A percentile compares a stretch with the other conserved stretches of the same genome.
Evolutionary conservation across 2,329 filamentous ascomycete genomes (phyloP).

Genomic region (Cytospora chrysosperma): DNA sequence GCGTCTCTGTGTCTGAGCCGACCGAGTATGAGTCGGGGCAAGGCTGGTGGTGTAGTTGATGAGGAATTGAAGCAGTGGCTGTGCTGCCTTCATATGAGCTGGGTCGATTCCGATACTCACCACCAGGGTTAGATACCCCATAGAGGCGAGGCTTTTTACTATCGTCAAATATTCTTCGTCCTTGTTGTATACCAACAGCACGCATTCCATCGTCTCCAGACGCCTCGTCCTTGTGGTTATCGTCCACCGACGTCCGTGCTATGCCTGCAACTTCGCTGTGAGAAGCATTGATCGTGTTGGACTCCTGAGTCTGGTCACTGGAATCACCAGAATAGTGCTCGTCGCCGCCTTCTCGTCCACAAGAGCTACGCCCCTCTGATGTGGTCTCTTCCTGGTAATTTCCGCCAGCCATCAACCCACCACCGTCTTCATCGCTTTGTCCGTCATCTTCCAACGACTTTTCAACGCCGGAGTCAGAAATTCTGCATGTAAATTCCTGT

Average conservation of each 20-base stretch:
- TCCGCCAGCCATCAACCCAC: neutral
- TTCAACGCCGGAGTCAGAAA: neutral
- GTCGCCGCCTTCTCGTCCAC: neutral
- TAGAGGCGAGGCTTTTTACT: neutral
- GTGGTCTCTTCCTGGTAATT: neutral
- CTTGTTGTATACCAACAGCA: neutral
- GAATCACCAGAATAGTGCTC: no score
- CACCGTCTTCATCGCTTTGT: neutral
- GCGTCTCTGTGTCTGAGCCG: neutral
- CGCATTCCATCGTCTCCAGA: neutral
- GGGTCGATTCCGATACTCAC: no score
- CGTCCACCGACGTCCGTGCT: no score
- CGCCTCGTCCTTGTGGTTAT: no score
- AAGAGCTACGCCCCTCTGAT: neutral
- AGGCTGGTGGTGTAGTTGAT: neutral
- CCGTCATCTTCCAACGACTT: neutral
- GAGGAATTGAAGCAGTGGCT: neutral
- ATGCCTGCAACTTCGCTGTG: no score
- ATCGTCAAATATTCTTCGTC: neutral
- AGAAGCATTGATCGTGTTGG: no score
- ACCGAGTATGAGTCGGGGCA: neutral
- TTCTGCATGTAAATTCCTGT: neutral
- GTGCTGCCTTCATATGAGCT: neutral
- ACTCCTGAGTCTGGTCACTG: no score
- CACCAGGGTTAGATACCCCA: neutral